Conservation (phyloP, 805 yeast species). For the Kodamaea sagamina region DNA sequence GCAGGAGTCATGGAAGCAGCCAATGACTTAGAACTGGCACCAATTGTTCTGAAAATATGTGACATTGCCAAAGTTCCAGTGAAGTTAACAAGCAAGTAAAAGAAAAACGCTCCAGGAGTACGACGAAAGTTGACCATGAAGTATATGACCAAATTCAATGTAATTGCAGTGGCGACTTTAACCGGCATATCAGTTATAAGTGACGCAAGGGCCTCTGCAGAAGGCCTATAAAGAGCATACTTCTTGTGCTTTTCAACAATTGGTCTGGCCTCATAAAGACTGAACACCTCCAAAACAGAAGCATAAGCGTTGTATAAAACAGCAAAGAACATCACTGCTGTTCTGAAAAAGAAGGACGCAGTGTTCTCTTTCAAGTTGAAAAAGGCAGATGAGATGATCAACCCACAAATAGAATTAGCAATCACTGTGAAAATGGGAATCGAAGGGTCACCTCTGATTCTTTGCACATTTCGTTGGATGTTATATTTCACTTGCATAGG, state of each 20-base stretch:
- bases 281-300: slow-evolving; percentile 59
- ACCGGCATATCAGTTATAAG: slow-evolving; percentile 64
- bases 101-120: slow-evolving; percentile 26
- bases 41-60: slow-evolving; percentile 32
- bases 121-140: slow-evolving; percentile 31
- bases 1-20: slow-evolving; percentile 63
- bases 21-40: slow-evolving; percentile 32
- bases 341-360: slow-evolving; percentile 59
- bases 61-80: slow-evolving; percentile 34
- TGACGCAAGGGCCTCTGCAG: slow-evolving; percentile 69
- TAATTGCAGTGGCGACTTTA: slow-evolving; percentile 41
- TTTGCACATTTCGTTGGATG: slow-evolving; percentile 54
- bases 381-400: slow-evolving; percentile 62
- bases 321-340: slow-evolving; percentile 63
- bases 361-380: slow-evolving; percentile 53
- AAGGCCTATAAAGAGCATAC: slow-evolving; percentile 71
- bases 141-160: slow-evolving; percentile 35
- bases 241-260: slow-evolving; percentile 70
- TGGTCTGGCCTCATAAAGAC: slow-evolving; percentile 60
- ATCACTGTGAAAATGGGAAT: slow-evolving; percentile 52
- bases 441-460: slow-evolving; percentile 57
- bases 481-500: slow-evolving; percentile 43
- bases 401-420: slow-evolving; percentile 57
- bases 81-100: slow-evolving; percentile 25
- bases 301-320: slow-evolving; percentile 62